Base-by-base conservation (phyloP, 2,329 filamentous ascomycete genomes). In the Podosphaera xanthii region DNA sequence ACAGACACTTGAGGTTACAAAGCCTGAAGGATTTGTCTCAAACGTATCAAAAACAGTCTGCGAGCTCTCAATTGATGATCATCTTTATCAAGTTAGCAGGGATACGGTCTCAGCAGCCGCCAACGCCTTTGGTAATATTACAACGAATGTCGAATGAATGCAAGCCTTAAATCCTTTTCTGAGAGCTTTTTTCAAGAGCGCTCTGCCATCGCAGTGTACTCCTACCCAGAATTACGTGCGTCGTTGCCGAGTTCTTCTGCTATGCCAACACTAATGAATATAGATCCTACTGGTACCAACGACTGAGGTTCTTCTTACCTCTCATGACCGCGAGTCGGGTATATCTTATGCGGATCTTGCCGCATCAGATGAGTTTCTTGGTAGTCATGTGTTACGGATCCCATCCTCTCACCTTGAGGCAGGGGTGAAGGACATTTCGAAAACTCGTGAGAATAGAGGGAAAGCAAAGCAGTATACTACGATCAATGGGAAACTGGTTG, bases 131-230 rank as follows among this genome's bases (percentile, higher is more conserved):
- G 10, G n/a, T 44, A 44, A 8, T 44, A 12, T 44, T 6, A 44
- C 40, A 44, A 12, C 10, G 66, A 66, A 67, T 67, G 67, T 69
- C 64, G 74, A 73, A 76, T 85, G 84, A 82, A 95, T 95, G 90
- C 90, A 90, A 84, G 88, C 92, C 76, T 80, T 97, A 83, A 98
- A 98, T 75, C 92, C 92, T 72, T 97, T 96, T 75, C 80, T 98
- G 73, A 84, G 87, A 77, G 89, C 91, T 78, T 97, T 98, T 82
- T 96, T 96, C 80, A 89, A 88, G 77, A 97, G 89, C 80, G 83
- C 87, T 72, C 80, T 96, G 70, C 85, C 86, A 66, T 77, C 85
- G 68, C 91, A 97, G 82, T 97, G 92, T 77, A 81, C 84, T 63
- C 90, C 92, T 59, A 80, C 89, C 64, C 86, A 92, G 72, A 87